Percentiles rank a stretch among this genome's conserved stretches.
Evolutionary conservation across 148 eudicot genomes (phyloP).

Genomic region (Suaeda aralocaspica): DNA sequence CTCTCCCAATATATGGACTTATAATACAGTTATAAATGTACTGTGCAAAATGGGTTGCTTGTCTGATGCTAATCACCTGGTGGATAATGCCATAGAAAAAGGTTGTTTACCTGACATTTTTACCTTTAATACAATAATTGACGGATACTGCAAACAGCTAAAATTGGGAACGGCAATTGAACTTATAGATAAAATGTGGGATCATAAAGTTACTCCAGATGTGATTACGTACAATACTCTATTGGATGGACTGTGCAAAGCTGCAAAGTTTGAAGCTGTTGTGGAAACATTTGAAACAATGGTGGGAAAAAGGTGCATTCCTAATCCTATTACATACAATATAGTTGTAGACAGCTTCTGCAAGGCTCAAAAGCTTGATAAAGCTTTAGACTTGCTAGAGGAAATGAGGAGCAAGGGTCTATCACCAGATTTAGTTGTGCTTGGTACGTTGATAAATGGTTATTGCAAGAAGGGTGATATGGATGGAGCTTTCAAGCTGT

Average conservation of each 20-base stretch:
- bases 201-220: slow-evolving; percentile 67
- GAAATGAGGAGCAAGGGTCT: slow-evolving; percentile 62
- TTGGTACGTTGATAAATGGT: slow-evolving; percentile 78
- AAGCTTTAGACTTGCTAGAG: slow-evolving; percentile 56
- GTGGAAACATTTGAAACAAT: slow-evolving; percentile 71
- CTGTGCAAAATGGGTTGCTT: slow-evolving; percentile 89
- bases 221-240: slow-evolving; percentile 81
- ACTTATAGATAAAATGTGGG: slow-evolving; percentile 68
- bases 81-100: slow-evolving; percentile 67
- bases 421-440: slow-evolving; percentile 61
- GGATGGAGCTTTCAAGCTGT: slow-evolving; percentile 55
- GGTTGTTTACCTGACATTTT: slow-evolving; percentile 82
- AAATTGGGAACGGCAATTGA: slow-evolving; percentile 72
- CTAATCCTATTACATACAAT: slow-evolving; percentile 70
- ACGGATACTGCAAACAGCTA: slow-evolving; percentile 82
- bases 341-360: slow-evolving; percentile 77
- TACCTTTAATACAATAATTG: slow-evolving; percentile 85
- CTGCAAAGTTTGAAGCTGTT: slow-evolving; percentile 58
- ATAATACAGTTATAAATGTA: slow-evolving; percentile 73
- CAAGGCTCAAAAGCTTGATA: slow-evolving; percentile 49
- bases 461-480: slow-evolving; percentile 65
- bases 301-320: slow-evolving; percentile 72
- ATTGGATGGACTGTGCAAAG: slow-evolving; percentile 83
- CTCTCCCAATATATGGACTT: slow-evolving; percentile 70
- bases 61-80: slow-evolving; percentile 62